Conservation (phyloP, 2,329 filamentous ascomycete genomes). For the Aspergillus brunneoviolaceus region DNA sequence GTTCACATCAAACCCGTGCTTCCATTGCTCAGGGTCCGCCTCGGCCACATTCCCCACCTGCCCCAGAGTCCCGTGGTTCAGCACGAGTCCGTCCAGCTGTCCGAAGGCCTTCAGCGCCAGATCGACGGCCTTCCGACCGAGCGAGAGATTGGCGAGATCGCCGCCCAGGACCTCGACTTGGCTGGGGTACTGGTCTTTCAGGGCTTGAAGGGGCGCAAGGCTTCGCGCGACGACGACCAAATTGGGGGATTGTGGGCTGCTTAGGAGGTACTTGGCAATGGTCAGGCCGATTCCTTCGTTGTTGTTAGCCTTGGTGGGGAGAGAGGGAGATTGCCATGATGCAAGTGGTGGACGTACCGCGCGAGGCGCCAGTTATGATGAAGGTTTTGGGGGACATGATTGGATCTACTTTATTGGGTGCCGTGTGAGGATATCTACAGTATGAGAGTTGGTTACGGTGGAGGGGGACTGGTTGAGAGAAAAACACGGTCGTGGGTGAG, state of each 20-base stretch:
- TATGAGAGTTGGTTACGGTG: too few species aligned
- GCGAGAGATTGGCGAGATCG: conserved; percentile 55
- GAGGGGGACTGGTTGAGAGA: too few species aligned
- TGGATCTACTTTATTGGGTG: too few species aligned
- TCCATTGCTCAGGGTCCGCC: conserved; percentile 71
- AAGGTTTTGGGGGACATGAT: too few species aligned
- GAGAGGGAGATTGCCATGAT: too few species aligned
- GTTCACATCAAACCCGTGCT: conserved; percentile 74
- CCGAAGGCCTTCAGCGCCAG: conserved; percentile 67
- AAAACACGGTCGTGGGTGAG: too few species aligned
- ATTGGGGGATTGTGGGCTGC: conserved; percentile 51
- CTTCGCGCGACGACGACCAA: conserved; percentile 60
- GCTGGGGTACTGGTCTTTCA: conserved; percentile 54
- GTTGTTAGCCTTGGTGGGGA: too few species aligned
- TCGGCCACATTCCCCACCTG: conserved; percentile 71
- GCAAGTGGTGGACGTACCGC: too few species aligned
- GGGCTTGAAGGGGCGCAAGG: conserved; percentile 52
- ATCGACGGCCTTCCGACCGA: conserved; percentile 63
- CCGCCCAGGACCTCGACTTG: conserved; percentile 58
- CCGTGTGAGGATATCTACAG: too few species aligned
- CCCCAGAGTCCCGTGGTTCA: conserved; percentile 84
- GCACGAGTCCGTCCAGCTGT: conserved; percentile 73
- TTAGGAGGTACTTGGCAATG: conserved; percentile 59
- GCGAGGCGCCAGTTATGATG: too few species aligned
- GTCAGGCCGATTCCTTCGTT: conserved; percentile 59